Evolutionary conservation across 352 stramenopile genomes (phyloP).

Genomic region (Phytophthora megakarya): DNA sequence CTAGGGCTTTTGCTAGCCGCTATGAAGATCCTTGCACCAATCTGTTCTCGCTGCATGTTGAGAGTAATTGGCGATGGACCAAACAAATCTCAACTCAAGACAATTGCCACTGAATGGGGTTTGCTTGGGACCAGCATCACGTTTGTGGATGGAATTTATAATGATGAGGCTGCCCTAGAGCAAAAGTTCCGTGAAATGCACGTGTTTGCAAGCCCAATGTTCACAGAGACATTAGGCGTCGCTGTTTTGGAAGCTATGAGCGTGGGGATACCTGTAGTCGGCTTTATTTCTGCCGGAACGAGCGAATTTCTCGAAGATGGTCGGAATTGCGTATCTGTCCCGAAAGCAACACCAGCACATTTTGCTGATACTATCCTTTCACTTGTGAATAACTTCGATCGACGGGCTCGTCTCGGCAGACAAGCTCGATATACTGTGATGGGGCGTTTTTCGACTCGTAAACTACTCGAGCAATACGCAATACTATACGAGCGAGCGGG

Average conservation of each 20-base stretch:
- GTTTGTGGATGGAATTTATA: slow-evolving; percentile 56
- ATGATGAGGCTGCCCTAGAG: slow-evolving; percentile 40
- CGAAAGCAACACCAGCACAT: slow-evolving; percentile 31
- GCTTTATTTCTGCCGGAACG: slow-evolving; percentile 49
- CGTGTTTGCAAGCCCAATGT: slow-evolving; percentile 47
- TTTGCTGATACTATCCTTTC: slow-evolving; percentile 40
- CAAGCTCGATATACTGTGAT: slow-evolving; percentile 46
- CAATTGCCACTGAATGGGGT: slow-evolving; percentile 37
- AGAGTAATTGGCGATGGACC: slow-evolving; percentile 46
- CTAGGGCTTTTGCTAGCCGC: slow-evolving; percentile 43
- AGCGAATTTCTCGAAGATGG: slow-evolving; percentile 52
- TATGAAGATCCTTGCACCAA: slow-evolving; percentile 31
- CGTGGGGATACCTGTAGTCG: slow-evolving; percentile 51
- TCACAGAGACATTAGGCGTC: slow-evolving; percentile 58
- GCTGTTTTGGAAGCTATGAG: slow-evolving; percentile 67
- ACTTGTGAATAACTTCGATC: slow-evolving; percentile 28
- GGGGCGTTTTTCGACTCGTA: slow-evolving; percentile 36
- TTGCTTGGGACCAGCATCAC: slow-evolving; percentile 37
- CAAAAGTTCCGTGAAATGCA: slow-evolving; percentile 43
- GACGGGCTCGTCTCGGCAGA: slow-evolving; percentile 32
- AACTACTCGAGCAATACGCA: slow-evolving; percentile 37
- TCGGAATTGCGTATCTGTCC: slow-evolving; percentile 49
- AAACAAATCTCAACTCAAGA: slow-evolving; percentile 34
- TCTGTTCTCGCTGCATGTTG: slow-evolving; percentile 34
- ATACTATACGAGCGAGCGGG: slow-evolving; percentile 47